Evolutionary conservation across 2,329 filamentous ascomycete species (phyloP).

Genomic region (Leptographium lundbergii): DNA sequence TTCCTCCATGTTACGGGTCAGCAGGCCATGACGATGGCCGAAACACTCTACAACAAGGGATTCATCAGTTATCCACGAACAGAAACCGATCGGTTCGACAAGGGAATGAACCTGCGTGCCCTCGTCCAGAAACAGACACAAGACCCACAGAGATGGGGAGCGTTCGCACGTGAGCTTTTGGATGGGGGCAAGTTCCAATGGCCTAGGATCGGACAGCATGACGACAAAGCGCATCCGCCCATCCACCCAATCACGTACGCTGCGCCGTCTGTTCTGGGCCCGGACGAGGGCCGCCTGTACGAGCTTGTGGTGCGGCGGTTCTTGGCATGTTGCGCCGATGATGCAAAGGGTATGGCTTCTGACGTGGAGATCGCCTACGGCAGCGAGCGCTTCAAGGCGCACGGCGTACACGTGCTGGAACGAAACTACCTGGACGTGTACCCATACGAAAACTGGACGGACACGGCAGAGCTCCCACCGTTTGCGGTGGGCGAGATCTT

Average conservation of each 20-base stretch:
- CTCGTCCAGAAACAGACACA: constrained; percentile 75
- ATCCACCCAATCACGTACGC: constrained; percentile 93
- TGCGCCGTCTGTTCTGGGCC: constrained; percentile 46
- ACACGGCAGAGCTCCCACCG: constrained; percentile 66
- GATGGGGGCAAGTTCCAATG: constrained; percentile 61
- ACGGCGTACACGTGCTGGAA: constrained; percentile 73
- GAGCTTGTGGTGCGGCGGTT: constrained; percentile 89
- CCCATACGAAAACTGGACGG: constrained; percentile 92
- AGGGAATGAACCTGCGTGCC: constrained; percentile 68
- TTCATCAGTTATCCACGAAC: constrained; percentile 97
- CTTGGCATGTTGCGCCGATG: constrained; percentile 88
- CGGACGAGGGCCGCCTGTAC: constrained; percentile 67
- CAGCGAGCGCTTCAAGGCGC: constrained; percentile 67
- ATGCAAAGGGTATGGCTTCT: constrained; percentile 76
- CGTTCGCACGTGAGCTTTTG: constrained; percentile 63
- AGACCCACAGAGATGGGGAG: constrained; percentile 59
- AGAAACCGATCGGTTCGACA: constrained; percentile 91
- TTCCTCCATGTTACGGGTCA: constrained; percentile 87
- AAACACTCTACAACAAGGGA: constrained; percentile 80
- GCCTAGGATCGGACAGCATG: constrained; percentile 72
- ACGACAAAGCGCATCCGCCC: constrained; percentile 93
- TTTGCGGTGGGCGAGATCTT: constrained; percentile 74
- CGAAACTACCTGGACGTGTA: constrained; percentile 94
- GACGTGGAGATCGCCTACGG: constrained; percentile 79
- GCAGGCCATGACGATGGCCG: constrained; percentile 77